Evolutionary conservation across 306 rosid genomes (phyloP), one percentile per base, ranked within the genome.

Genomic region (Neltuma alba): DNA sequence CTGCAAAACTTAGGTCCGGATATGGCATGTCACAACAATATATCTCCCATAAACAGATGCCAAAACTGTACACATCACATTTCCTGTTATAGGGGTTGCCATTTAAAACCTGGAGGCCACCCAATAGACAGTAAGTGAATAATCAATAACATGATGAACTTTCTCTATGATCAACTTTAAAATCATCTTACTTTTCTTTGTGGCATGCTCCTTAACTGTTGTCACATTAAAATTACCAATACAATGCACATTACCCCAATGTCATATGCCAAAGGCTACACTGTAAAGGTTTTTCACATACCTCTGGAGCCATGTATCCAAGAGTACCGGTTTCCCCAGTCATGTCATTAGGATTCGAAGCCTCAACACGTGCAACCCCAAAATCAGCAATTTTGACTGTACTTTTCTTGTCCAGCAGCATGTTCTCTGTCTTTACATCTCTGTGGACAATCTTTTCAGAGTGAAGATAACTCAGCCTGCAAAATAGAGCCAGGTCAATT

Each of bases 241-340:
- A n/a, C 72, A 66, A 74, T 55, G 41, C 54, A 80, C 50, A 30
- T 20, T 65, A 30, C 64, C 30, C 27, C 71, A 75, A 27, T 14
- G 40, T 45, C 38, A 38, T 21, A 66, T 10, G 13, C 48, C 72
- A 37, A 66, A 66, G 33, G 72, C 33, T 38, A 38, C 41, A 64
- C 42, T 38, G 58, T n/a, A 31, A 65, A 66, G 57, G 63, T 74
- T 66, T 40, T 16, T 7, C n/a, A 77, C 55, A 40, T 74, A 92
- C 97, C 97, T 92, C 97, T 1, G 97, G 97, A 83, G 97, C 97
- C 97, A 92, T 92, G 86, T 92, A 92, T 82, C 97, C 97, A 28
- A 92, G 95, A 18, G 97, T 92, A 40, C 97, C 97, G 21, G 97
- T 92, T 88, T 92, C 97, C 83, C 97, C 95, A 6, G 97, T 92